Evolutionary conservation across 2,329 filamentous ascomycete genomes (phyloP).

Genomic region (Trichoderma endophyticum): DNA sequence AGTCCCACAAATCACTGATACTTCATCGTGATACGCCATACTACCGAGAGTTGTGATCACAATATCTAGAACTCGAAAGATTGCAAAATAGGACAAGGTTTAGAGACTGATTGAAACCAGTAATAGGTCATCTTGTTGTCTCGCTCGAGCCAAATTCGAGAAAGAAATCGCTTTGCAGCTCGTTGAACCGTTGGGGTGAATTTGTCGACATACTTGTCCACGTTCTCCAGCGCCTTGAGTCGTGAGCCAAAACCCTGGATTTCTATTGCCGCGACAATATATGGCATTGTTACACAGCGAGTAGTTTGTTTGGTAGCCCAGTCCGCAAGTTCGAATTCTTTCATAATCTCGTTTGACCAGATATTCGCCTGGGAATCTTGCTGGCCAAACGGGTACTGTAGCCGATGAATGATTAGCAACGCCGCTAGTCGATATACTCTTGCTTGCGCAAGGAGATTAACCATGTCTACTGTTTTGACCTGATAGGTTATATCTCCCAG

Average conservation of each 20-base stretch:
- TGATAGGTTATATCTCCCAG: not conserved
- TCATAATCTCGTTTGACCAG: not conserved
- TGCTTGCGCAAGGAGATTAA: not conserved
- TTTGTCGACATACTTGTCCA: not conserved
- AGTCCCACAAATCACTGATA: not conserved
- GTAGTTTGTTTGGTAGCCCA: not conserved
- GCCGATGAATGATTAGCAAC: not conserved
- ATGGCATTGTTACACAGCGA: not conserved
- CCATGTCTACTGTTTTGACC: no score
- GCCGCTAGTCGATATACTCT: not conserved
- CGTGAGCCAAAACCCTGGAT: not conserved
- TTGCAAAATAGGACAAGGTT: not conserved
- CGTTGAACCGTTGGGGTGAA: not conserved
- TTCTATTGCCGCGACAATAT: not conserved
- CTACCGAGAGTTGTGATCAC: not conserved
- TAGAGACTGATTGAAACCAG: not conserved
- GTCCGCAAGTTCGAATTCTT: not conserved
- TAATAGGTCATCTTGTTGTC: not conserved
- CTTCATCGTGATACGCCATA: not conserved
- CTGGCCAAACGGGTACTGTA: not conserved
- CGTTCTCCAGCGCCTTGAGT: not conserved
- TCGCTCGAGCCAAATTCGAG: not conserved
- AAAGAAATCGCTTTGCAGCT: not conserved
- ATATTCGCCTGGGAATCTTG: not conserved
- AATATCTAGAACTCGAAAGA: not conserved